Base-by-base conservation (phyloP, 2,329 filamentous ascomycete genomes). In the Calonectria montana region DNA sequence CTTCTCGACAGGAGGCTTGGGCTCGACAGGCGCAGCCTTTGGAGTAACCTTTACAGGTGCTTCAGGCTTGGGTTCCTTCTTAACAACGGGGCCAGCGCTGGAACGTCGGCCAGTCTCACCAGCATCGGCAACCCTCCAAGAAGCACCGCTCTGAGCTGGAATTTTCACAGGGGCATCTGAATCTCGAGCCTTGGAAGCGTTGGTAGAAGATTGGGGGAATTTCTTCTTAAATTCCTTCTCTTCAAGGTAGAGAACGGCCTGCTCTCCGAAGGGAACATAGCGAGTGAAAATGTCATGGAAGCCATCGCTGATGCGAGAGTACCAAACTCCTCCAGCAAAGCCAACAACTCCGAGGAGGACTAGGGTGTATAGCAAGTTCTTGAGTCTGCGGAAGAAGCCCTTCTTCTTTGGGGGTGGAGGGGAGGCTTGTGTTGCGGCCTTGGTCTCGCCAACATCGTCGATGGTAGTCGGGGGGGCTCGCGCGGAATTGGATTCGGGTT, bases 251-350 rank as follows among this genome's bases (percentile, higher is more conserved):
- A 97, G 91, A 55, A 99, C 96, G 21, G 94, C 94, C 82, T 98
- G 94, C 86, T 99, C 97, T 80, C 96, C 97, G 77, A 94, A 98
- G 25, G 97, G 97, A 21, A 99, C 86, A 83, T 96, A 99, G 86
- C 98, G 96, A 79, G 96, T 98, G 86, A 99, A 99, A 88, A 98
- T 97, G 84, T 99, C 97, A 86, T 99, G 96, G 90, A 98, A 99
- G 86, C 95, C 98, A 87, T 99, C 97, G 81, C 93, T 97, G 84
- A 97, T 90, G 75, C 97, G 91, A 67, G 97, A 96, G 84, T 97
- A 97, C 88, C 94, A 98, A 67, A 98, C 92, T 77, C 96, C 95
- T 75, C 95, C 95, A 68, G 90, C 94, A 80, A 98, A 99, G 45
- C 93, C 92, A 53, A 97, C 84, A 7, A 91, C 91, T 29, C 94